A percentile compares a stretch with the other conserved stretches of the same genome.
Conservation (phyloP, 192 early-diverging fungal species). For the Rhizophagus sp. region DNA sequence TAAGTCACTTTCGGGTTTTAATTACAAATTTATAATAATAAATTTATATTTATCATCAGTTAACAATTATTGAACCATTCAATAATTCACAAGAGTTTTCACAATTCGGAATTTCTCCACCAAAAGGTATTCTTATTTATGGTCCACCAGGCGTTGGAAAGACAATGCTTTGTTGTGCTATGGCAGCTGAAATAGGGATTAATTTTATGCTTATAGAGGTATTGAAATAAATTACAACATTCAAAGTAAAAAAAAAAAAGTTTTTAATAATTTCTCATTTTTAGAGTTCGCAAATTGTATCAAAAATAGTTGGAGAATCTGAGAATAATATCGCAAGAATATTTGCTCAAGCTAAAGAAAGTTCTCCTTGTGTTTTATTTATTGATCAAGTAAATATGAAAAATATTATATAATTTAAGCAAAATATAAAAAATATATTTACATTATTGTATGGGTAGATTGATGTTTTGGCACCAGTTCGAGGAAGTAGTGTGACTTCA, state of each 20-base stretch:
- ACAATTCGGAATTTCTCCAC: constrained; percentile 68
- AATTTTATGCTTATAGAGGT: constrained; percentile 86
- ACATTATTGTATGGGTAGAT: constrained; percentile 48
- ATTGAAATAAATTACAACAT: neutral
- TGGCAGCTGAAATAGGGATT: constrained; percentile 76
- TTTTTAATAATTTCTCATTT: neutral
- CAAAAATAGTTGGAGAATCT: constrained; percentile 93
- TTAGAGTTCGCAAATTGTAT: constrained; percentile 79
- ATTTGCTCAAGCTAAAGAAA: constrained; percentile 81
- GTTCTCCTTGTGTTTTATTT: constrained; percentile 86
- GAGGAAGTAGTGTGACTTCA: constrained; percentile 68
- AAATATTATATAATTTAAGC: no score
- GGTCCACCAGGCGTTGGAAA: constrained; percentile 92
- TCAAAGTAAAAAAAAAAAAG: no score
- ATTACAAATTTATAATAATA: neutral
- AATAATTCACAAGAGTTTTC: constrained; percentile 48
- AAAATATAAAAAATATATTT: neutral
- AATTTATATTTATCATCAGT: constrained; percentile 30
- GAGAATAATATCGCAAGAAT: constrained; percentile 82
- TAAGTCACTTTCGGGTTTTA: no score
- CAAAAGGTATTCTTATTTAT: constrained; percentile 80
- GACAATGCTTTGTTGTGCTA: constrained; percentile 81
- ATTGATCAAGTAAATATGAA: constrained; percentile 76
- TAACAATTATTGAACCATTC: constrained; percentile 59
- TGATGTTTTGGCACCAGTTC: constrained; percentile 75